These are phyloP conservation scores for Pyricularia grisea DNA, from an alignment of 2,329 filamentous ascomycete genomes.

Conservation along the genomic window DNA sequence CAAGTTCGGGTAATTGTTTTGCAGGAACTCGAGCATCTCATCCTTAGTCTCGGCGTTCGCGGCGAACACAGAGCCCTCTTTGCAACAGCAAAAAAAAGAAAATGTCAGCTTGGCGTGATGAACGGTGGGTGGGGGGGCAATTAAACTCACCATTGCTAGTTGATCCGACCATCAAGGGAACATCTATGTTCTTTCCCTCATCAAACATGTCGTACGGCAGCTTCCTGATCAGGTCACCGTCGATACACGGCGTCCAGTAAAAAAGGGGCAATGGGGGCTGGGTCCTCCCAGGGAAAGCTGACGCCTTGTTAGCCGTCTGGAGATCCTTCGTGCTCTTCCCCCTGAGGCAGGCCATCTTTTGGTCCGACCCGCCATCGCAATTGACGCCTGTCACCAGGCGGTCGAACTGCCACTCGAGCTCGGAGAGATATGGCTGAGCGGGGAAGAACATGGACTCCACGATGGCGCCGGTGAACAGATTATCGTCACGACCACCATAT, in stretches of 20 bases:
- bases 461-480: conserved; percentile 35
- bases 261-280: conserved; percentile 26
- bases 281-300: conserved; percentile 27
- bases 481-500: conserved; percentile 32
- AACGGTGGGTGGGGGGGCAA: neutral
- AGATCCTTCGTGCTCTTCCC: conserved; percentile 21
- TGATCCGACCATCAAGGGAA: conserved; percentile 35
- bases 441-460: conserved; percentile 39
- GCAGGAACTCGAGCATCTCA: conserved; percentile 29
- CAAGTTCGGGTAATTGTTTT: conserved; percentile 33
- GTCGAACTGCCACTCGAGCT: conserved; percentile 20
- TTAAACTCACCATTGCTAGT: conserved; percentile 28
- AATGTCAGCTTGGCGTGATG: neutral
- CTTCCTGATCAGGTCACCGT: conserved; percentile 34
- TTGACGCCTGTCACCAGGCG: conserved; percentile 16
- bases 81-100: neutral
- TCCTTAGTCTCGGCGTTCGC: conserved; percentile 23
- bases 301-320: conserved; percentile 32
- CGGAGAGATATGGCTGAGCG: conserved; percentile 30
- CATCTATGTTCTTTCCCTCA: conserved; percentile 27
- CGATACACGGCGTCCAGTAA: conserved; percentile 42
- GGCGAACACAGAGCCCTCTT: conserved; percentile 38
- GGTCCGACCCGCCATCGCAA: conserved; percentile 17
- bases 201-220: conserved; percentile 30
- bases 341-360: conserved; percentile 32